Evolutionary conservation across 768 basidiomycete species (phyloP).

Genomic region (Leccinum rimulosum): DNA sequence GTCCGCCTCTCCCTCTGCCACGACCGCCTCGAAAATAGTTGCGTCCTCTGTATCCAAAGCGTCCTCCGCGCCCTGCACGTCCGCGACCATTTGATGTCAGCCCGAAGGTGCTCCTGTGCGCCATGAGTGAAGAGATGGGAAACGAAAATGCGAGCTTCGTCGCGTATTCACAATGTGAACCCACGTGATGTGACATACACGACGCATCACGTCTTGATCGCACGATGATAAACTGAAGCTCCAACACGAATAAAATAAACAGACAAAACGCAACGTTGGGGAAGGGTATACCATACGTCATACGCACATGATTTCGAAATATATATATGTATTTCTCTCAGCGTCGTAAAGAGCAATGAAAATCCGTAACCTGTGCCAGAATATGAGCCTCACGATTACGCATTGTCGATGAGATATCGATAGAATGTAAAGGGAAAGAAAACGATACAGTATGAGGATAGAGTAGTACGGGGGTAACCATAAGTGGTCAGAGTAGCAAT

Average conservation of each 20-base stretch:
- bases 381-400: background rate
- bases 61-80: slow-evolving; percentile 41
- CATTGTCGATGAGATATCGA: background rate
- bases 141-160: background rate
- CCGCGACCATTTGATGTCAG: slow-evolving; percentile 45
- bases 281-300: background rate
- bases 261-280: too few species aligned
- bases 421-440: slow-evolving; percentile 1
- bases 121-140: slow-evolving; percentile 20
- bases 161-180: slow-evolving; percentile 6
- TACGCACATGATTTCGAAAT: slow-evolving; percentile 7
- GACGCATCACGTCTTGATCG: slow-evolving; percentile 17
- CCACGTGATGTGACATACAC: slow-evolving; percentile 28
- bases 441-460: slow-evolving; percentile 1
- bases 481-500: slow-evolving; percentile 15
- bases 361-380: slow-evolving; percentile 25
- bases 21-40: slow-evolving; percentile 47
- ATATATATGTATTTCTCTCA: background rate
- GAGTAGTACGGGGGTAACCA: slow-evolving; percentile 3
- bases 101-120: slow-evolving; percentile 54
- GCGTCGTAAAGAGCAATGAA: slow-evolving; percentile 4
- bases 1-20: slow-evolving; percentile 42
- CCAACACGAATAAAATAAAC: slow-evolving; percentile 2
- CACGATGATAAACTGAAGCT: too few species aligned
- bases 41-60: slow-evolving; percentile 32